phyloP scores from a whole-genome alignment of 352 stramenopile genomes.

The Aphanomyces cochlioides region DNA sequence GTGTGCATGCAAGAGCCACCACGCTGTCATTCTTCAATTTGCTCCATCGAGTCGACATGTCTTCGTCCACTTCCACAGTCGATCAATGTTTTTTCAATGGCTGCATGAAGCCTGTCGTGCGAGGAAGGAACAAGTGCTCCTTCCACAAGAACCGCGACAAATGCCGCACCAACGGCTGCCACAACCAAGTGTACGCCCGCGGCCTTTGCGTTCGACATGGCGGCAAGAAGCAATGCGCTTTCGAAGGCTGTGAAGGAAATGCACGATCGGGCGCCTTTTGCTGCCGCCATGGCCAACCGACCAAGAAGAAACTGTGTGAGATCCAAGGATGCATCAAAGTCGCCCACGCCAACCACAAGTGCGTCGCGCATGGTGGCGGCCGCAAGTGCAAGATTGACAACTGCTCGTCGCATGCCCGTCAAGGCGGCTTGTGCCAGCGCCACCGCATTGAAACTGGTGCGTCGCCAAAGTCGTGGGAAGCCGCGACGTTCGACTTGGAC shows the following conservation, averaged over 20 bases:
- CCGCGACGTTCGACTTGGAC: too few relatives aligned
- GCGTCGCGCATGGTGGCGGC: background rate
- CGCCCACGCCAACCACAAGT: background rate
- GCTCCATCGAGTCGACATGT: background rate
- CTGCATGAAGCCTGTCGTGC: constrained; percentile 3
- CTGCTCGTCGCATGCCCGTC: background rate
- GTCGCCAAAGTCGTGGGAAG: background rate
- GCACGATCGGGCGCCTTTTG: background rate
- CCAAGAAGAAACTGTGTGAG: background rate
- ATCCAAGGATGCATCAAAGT: background rate
- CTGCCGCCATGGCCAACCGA: background rate
- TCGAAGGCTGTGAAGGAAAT: background rate
- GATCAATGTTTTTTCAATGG: constrained; percentile 15
- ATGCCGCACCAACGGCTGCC: background rate
- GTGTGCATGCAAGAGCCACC: background rate
- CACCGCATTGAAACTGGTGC: background rate
- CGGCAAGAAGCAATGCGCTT: background rate
- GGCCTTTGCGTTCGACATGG: background rate
- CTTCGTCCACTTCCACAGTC: background rate
- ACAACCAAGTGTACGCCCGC: constrained; percentile 1
- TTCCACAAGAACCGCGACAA: constrained; percentile 20
- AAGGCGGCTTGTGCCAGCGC: background rate
- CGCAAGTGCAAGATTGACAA: background rate
- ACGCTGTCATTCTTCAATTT: background rate
- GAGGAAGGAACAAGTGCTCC: constrained; percentile 14